Percentiles rank a stretch among this genome's conserved stretches.
phyloP scores from a whole-genome alignment of 2,329 filamentous ascomycete species.

The Fusarium sp. region DNA sequence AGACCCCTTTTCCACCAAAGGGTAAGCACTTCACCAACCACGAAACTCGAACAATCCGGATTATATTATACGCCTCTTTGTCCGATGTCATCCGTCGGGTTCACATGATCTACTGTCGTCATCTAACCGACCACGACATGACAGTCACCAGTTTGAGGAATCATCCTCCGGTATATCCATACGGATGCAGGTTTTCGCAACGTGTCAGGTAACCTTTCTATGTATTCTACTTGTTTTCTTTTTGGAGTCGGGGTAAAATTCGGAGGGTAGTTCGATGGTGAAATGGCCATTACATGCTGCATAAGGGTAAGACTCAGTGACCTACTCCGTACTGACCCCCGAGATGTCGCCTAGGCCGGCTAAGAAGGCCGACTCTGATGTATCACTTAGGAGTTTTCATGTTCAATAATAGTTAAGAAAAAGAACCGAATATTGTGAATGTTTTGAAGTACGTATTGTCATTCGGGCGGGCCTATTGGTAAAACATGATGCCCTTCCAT shows the following conservation, averaged over 20 bases:
- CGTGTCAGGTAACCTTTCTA: conserved; percentile 45
- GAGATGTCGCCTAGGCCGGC: conserved; percentile 34
- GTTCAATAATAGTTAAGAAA: conserved; percentile 30
- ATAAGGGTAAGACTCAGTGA: conserved; percentile 63
- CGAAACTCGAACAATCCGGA: conserved; percentile 1
- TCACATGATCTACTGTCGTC: conserved; percentile 1
- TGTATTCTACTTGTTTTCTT: conserved; percentile 49
- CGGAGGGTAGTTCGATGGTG: conserved; percentile 19
- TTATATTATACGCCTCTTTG: neutral
- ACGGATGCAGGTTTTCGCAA: conserved; percentile 25
- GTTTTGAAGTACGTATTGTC: conserved; percentile 40
- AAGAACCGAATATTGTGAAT: conserved; percentile 29
- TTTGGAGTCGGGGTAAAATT: conserved; percentile 31
- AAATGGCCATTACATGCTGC: conserved; percentile 37
- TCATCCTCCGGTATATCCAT: conserved; percentile 8
- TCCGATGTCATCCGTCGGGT: neutral
- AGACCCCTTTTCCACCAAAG: conserved; percentile 39
- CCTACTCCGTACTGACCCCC: conserved; percentile 49
- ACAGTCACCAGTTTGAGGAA: neutral
- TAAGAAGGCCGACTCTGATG: conserved; percentile 37
- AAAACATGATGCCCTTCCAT: conserved; percentile 49
- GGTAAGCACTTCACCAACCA: conserved; percentile 37
- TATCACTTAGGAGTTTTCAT: conserved; percentile 46
- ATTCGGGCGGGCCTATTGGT: conserved; percentile 46
- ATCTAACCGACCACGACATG: conserved; percentile 23